These are phyloP conservation scores for Knufia fluminis DNA, from an alignment of 2,329 filamentous ascomycete genomes.

Conservation along the genomic window DNA sequence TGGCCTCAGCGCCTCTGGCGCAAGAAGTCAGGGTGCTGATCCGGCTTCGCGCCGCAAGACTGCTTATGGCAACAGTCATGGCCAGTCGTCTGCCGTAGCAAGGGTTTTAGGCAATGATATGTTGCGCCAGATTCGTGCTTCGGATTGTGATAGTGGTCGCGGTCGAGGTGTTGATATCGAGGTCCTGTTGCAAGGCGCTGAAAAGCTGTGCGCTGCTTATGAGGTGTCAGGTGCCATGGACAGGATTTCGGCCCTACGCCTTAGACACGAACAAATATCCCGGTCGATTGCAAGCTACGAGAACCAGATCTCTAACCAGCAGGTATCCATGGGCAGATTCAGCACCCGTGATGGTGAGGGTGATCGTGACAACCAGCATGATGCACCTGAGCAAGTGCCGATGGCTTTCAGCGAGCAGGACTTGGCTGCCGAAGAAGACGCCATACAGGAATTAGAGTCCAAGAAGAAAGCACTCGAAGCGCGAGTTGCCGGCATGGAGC, in stretches of 20 bases:
- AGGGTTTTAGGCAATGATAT: slow-evolving; percentile 81
- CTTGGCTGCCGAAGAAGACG: slow-evolving; percentile 39
- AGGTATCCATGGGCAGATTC: slow-evolving; percentile 56
- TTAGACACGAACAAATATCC: slow-evolving; percentile 60
- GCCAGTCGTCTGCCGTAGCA: slow-evolving; percentile 69
- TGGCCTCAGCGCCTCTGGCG: slow-evolving; percentile 23
- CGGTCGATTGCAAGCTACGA: slow-evolving; percentile 76
- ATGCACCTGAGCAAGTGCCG: slow-evolving; percentile 16
- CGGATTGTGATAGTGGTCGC: slow-evolving; percentile 43
- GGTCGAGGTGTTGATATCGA: slow-evolving; percentile 71
- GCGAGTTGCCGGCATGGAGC: slow-evolving; percentile 58
- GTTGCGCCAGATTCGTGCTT: slow-evolving; percentile 65
- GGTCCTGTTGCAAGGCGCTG: slow-evolving; percentile 71
- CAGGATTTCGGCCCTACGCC: slow-evolving; percentile 62
- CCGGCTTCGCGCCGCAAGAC: slow-evolving; percentile 19
- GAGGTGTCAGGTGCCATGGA: slow-evolving; percentile 70
- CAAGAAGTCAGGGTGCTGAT: neutral
- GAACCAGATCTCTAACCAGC: slow-evolving; percentile 65
- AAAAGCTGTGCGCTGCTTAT: slow-evolving; percentile 84
- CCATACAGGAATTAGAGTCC: slow-evolving; percentile 53
- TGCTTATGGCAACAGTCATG: slow-evolving; percentile 45
- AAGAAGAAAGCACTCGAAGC: slow-evolving; percentile 55
- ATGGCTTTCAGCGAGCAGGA: slow-evolving; percentile 34
- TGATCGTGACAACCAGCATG: too few relatives aligned
- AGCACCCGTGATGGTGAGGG: slow-evolving; percentile 42